Percentiles rank a stretch among this genome's conserved stretches.
phyloP scores from a whole-genome alignment of 495 filamentous ascomycete species.

The Penicillium egyptiacum region DNA sequence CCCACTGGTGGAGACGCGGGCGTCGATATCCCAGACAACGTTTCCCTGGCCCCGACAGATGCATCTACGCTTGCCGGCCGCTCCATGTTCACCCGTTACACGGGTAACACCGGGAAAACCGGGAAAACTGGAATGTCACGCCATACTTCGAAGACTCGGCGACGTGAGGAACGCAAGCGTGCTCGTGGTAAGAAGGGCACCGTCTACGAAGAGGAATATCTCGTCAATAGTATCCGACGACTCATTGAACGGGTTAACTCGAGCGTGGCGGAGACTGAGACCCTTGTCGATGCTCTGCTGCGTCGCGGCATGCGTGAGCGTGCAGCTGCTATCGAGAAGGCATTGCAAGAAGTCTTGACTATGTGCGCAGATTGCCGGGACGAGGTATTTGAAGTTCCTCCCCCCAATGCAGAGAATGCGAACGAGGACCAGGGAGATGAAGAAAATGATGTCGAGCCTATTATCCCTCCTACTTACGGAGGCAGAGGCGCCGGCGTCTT shows the following conservation, averaged over 20 bases:
- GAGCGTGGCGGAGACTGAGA: slow-evolving; percentile 63
- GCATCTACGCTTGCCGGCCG: slow-evolving; percentile 67
- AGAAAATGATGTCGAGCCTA: slow-evolving; percentile 23
- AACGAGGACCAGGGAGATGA: slow-evolving; percentile 19
- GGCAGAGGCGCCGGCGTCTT: slow-evolving; percentile 39
- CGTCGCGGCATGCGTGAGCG: slow-evolving; percentile 84
- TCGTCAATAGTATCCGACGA: slow-evolving; percentile 81
- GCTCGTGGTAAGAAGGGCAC: slow-evolving; percentile 93
- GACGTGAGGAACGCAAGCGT: slow-evolving; percentile 89
- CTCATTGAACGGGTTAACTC: slow-evolving; percentile 81
- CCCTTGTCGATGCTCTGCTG: slow-evolving; percentile 71
- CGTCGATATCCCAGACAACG: slow-evolving; percentile 80
- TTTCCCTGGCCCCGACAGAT: slow-evolving; percentile 85
- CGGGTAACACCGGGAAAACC: slow-evolving; percentile 66
- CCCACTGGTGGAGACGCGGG: slow-evolving; percentile 50
- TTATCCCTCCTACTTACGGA: slow-evolving; percentile 23
- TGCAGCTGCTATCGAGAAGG: slow-evolving; percentile 70
- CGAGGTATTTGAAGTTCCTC: slow-evolving; percentile 61
- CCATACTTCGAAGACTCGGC: slow-evolving; percentile 77
- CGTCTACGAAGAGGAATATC: slow-evolving; percentile 96
- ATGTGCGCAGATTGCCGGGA: slow-evolving; percentile 61
- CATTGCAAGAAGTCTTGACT: slow-evolving; percentile 68
- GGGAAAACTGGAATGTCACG: slow-evolving; percentile 70
- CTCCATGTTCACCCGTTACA: slow-evolving; percentile 90
- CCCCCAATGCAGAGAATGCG: slow-evolving; percentile 11